Percentiles rank a stretch among this genome's conserved stretches.
Evolutionary conservation across 805 yeast genomes (phyloP).

Genomic region (Candida hungchunana): DNA sequence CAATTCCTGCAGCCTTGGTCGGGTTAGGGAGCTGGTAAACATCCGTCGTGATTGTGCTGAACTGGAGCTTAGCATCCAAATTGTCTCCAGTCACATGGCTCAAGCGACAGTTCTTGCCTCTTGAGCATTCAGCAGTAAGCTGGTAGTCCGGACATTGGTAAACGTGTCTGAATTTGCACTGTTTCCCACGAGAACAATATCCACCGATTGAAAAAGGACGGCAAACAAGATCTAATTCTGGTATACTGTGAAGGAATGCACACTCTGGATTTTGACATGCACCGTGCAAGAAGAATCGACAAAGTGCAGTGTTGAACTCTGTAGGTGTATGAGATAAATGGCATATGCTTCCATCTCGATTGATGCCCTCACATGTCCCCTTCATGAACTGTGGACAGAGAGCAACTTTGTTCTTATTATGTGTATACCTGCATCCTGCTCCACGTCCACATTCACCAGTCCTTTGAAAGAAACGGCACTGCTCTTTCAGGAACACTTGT

Average conservation of each 20-base stretch:
- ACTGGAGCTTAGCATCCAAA: conserved; percentile 22
- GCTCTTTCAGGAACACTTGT: conserved; percentile 25
- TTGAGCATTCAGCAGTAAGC: conserved; percentile 54
- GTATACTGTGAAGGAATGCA: conserved; percentile 46
- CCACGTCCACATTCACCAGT: conserved; percentile 45
- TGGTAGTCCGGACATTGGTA: conserved; percentile 70
- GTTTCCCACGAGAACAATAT: conserved; percentile 57
- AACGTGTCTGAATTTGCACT: conserved; percentile 54
- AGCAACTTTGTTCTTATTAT: conserved; percentile 46
- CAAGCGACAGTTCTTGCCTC: conserved; percentile 49
- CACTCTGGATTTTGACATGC: conserved; percentile 47
- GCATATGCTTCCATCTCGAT: conserved; percentile 37
- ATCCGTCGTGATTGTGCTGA: conserved; percentile 18
- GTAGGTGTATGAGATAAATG: conserved; percentile 50
- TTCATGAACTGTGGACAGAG: conserved; percentile 49
- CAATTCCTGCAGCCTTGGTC: conserved; percentile 14
- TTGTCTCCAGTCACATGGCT: conserved; percentile 38
- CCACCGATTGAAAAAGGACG: conserved; percentile 66
- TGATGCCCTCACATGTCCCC: conserved; percentile 37
- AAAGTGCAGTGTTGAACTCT: conserved; percentile 58
- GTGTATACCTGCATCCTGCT: conserved; percentile 47
- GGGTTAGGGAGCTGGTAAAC: conserved; percentile 23
- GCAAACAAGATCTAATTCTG: conserved; percentile 45
- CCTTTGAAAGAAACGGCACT: conserved; percentile 26
- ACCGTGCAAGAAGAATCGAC: conserved; percentile 46